phyloP scores from a whole-genome alignment of 768 basidiomycete genomes.

The Punctularia strigosozonata region DNA sequence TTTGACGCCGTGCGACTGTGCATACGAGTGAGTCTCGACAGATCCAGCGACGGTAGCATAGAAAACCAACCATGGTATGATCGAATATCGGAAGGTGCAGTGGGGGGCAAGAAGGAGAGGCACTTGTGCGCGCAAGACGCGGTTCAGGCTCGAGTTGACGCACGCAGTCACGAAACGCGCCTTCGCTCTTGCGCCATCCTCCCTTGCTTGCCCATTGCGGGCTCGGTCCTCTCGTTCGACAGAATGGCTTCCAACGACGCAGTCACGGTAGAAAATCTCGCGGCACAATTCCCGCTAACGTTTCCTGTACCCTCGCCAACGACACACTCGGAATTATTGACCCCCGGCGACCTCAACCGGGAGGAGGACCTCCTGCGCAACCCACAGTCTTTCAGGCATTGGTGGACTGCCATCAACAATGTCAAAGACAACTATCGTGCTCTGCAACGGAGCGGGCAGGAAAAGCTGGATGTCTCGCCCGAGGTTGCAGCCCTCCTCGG shows the following conservation, averaged over 20 bases:
- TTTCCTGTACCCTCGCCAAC: slow-evolving; percentile 73
- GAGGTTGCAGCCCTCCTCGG: slow-evolving; percentile 57
- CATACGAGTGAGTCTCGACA: neutral
- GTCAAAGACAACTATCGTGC: slow-evolving; percentile 55
- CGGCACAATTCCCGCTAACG: slow-evolving; percentile 69
- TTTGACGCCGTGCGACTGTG: slow-evolving; percentile 62
- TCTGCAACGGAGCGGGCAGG: slow-evolving; percentile 43
- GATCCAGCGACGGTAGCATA: too few species aligned
- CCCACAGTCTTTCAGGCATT: slow-evolving; percentile 81
- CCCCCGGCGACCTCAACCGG: slow-evolving; percentile 64
- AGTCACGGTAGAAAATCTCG: slow-evolving; percentile 39
- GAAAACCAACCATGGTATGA: too few species aligned
- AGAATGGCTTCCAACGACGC: too few species aligned
- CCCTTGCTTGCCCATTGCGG: too few species aligned
- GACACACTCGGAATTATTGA: slow-evolving; percentile 66
- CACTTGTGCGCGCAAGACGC: too few species aligned
- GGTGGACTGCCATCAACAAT: slow-evolving; percentile 80
- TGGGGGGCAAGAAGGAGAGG: too few species aligned
- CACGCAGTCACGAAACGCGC: too few species aligned
- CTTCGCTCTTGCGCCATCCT: too few species aligned
- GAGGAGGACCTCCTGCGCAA: slow-evolving; percentile 94
- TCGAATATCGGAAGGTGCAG: too few species aligned
- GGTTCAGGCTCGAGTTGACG: too few species aligned
- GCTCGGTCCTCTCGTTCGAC: too few species aligned
- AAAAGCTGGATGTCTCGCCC: slow-evolving; percentile 31